Evolutionary conservation across 495 filamentous ascomycete species (phyloP).

Genomic region (Chaetomium tenue): DNA sequence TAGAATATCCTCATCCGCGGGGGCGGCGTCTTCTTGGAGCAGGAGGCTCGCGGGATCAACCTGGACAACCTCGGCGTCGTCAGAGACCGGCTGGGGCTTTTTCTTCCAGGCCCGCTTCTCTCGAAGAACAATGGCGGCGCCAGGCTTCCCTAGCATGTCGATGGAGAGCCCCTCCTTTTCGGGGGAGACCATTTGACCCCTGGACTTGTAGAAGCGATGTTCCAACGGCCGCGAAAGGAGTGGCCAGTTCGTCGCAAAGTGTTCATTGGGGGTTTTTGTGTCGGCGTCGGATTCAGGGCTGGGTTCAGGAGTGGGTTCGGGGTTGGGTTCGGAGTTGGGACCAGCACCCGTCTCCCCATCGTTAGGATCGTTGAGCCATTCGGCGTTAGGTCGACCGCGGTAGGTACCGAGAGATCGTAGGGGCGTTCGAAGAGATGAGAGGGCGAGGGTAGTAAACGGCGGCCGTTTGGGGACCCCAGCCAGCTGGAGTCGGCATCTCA

Average conservation of each 20-base stretch:
- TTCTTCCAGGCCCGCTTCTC: constrained; percentile 4
- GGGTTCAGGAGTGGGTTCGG: no score
- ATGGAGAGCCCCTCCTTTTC: constrained; percentile 23
- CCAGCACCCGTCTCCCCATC: neutral
- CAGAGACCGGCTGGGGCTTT: neutral
- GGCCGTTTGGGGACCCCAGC: constrained; percentile 25
- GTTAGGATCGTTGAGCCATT: neutral
- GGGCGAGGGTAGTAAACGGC: constrained; percentile 7
- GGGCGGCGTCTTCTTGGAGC: constrained; percentile 28
- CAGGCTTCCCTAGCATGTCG: constrained; percentile 29
- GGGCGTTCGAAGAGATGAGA: constrained; percentile 4
- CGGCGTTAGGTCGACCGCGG: neutral
- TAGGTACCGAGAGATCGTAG: neutral
- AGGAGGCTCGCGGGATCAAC: constrained; percentile 37
- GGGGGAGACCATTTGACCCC: constrained; percentile 7
- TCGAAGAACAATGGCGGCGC: constrained; percentile 44
- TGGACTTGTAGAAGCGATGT: constrained; percentile 12
- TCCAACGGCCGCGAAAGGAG: neutral
- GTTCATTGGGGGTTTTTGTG: neutral
- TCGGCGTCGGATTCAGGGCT: neutral
- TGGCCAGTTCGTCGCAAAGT: neutral
- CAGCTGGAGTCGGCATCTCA: constrained; percentile 48
- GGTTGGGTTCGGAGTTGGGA: neutral
- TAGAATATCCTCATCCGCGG: constrained; percentile 34
- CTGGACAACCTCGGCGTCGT: neutral